A percentile compares a stretch with the other conserved stretches of the same genome.
These are phyloP conservation scores for Wickerhamomyces queroliae DNA, from an alignment of 805 yeast genomes.

Conservation along the genomic window DNA sequence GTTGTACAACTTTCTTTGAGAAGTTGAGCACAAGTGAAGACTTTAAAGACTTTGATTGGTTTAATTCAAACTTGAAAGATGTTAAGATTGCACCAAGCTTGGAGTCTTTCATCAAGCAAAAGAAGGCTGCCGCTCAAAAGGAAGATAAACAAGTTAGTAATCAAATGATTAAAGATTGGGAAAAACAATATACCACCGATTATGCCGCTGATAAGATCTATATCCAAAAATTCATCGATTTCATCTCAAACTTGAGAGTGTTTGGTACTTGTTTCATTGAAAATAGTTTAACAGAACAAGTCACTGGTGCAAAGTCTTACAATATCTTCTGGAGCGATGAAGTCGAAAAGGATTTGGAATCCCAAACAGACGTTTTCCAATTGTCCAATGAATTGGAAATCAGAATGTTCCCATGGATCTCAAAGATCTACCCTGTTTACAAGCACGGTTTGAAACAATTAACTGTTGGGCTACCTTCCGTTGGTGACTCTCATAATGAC, in stretches of 20 bases:
- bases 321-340: slow-evolving; percentile 9
- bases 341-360: slow-evolving; percentile 2
- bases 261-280: slow-evolving; percentile 18
- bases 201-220: slow-evolving; percentile 1
- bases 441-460: slow-evolving; percentile 20
- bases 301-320: slow-evolving; percentile 1
- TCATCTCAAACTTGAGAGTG: slow-evolving; percentile 14
- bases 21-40: not conserved
- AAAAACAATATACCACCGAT: not conserved
- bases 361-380: slow-evolving; percentile 3
- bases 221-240: slow-evolving; percentile 5
- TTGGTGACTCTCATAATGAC: slow-evolving; percentile 1
- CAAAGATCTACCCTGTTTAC: slow-evolving; percentile 30
- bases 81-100: not conserved
- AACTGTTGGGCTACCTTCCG: slow-evolving; percentile 22
- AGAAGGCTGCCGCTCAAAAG: slow-evolving; percentile 26
- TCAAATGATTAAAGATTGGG: not conserved
- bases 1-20: not conserved
- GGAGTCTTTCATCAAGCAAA: not conserved
- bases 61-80: not conserved
- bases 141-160: slow-evolving; percentile 6
- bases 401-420: slow-evolving; percentile 34
- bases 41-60: not conserved
- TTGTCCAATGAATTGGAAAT: slow-evolving; percentile 28
- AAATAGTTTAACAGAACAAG: slow-evolving; percentile 7